Percentiles rank a stretch among this genome's conserved stretches.
phyloP scores from a whole-genome alignment of 768 basidiomycete species.

The Cytidiella melzeri region DNA sequence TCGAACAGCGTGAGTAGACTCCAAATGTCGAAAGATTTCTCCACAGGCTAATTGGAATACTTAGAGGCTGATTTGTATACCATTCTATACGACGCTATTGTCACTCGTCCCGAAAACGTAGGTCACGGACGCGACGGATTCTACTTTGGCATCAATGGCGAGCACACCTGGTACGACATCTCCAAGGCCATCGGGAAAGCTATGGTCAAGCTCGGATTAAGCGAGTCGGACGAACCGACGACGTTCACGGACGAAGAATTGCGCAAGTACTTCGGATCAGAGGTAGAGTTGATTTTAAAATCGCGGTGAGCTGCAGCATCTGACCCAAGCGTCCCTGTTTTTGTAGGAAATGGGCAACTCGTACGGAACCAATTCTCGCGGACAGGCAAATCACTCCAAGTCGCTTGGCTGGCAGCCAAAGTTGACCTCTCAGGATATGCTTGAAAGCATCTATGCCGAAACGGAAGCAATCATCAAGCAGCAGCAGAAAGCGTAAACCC shows the following conservation, averaged over 20 bases:
- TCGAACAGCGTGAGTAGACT: conserved; percentile 40
- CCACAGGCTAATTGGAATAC: too few relatives aligned
- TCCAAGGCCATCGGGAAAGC: conserved; percentile 29
- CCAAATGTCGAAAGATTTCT: neutral
- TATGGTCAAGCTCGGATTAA: conserved; percentile 20
- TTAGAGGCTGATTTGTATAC: conserved; percentile 28
- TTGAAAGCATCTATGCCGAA: conserved; percentile 37
- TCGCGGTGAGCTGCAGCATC: neutral
- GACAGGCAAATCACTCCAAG: conserved; percentile 22
- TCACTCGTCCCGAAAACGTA: conserved; percentile 16
- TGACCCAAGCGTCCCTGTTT: too few relatives aligned
- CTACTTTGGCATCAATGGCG: conserved; percentile 26
- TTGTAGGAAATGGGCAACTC: conserved; percentile 12
- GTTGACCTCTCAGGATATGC: conserved; percentile 34
- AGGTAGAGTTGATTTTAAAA: conserved; percentile 27
- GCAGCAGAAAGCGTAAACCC: neutral
- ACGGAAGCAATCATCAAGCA: conserved; percentile 24
- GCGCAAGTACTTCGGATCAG: conserved; percentile 35
- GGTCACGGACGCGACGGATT: conserved; percentile 27
- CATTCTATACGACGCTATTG: conserved; percentile 32
- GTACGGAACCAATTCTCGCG: conserved; percentile 11
- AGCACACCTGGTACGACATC: conserved; percentile 25
- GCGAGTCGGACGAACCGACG: conserved; percentile 30
- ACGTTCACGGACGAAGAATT: conserved; percentile 37
- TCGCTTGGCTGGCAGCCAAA: conserved; percentile 42